Evolutionary conservation across 306 rosid genomes (phyloP), one percentile per base, ranked within the genome.

Genomic region (Vigna radiata): DNA sequence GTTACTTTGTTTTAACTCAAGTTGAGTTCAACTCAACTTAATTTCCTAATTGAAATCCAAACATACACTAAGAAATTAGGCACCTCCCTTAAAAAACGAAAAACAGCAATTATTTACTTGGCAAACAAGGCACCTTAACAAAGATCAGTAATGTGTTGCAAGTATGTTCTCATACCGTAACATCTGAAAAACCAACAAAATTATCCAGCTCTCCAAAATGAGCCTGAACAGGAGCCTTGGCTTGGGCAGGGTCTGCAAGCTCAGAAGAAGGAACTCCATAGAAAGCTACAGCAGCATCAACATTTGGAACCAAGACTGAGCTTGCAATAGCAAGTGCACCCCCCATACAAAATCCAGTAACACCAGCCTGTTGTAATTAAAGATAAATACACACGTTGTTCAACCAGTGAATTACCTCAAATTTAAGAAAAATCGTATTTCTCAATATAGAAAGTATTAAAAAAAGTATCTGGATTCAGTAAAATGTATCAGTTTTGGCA

Each of bases 241-340:
- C 90, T 81, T 89, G 84, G 64, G 94, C 83, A 83, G 97, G 97
- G 77, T 95, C 99, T 37, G 99, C 97, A 78, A 92, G 99, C 29
- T 89, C 96, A 48, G 96, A 79, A 13, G 99, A 77, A 79, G 97
- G 97, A 68, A 89, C 85, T 79, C 99, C 97, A 81, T 92, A 95
- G 81, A 95, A 95, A 67, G 97, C 94, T 78, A 95, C 97, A 70
- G 77, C 96, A 79, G 97, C 93, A 86, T 95, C 97, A 65, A 90
- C 92, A 70, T 82, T 81, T 33, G 97, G 89, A 39, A 89, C 87
- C 87, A 95, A 85, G 33, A 92, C 99, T 64, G 99, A 92, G 74
- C 99, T 90, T 73, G 99, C 99, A 81, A 95, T 89, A 31, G 99
- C 83, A 23, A 95, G 99, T 60, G 99, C 99, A 75, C 97, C 99